Conservation (phyloP, 257 asterid species). For the Lantana camara region DNA sequence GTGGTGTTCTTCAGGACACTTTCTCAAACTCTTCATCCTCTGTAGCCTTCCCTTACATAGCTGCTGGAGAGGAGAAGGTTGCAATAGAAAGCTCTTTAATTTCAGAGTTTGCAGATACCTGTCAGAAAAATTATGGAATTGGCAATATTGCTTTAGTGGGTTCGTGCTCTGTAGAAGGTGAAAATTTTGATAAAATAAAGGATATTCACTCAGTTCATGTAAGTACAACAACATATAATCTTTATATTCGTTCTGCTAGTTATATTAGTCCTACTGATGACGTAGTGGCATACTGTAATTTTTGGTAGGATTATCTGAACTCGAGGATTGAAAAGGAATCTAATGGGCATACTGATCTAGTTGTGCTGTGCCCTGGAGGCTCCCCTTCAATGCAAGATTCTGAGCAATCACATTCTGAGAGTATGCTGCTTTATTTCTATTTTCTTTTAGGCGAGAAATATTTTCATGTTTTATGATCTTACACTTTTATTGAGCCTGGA, state of each 20-base stretch:
- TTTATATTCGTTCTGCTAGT: not conserved
- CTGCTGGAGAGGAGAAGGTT: conserved; percentile 59
- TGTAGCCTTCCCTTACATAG: conserved; percentile 79
- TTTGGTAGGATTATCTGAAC: conserved; percentile 66
- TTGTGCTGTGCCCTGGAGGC: conserved; percentile 71
- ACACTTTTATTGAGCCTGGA: conserved; percentile 17
- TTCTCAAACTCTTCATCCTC: conserved; percentile 77
- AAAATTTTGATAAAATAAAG: conserved; percentile 54
- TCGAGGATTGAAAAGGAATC: conserved; percentile 56
- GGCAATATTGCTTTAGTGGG: conserved; percentile 62
- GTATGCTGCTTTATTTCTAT: conserved; percentile 35
- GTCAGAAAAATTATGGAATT: conserved; percentile 57
- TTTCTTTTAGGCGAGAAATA: conserved; percentile 5
- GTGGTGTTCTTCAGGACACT: conserved; percentile 55
- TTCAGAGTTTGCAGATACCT: conserved; percentile 69
- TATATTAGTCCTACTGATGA: conserved; percentile 19
- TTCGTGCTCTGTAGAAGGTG: conserved; percentile 74
- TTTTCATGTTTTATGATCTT: conserved; percentile 12
- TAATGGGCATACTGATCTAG: conserved; percentile 56
- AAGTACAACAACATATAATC: conserved; percentile 30
- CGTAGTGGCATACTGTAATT: conserved; percentile 17
- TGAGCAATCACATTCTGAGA: conserved; percentile 60
- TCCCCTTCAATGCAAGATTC: conserved; percentile 37
- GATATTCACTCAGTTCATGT: conserved; percentile 71
- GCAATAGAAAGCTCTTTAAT: conserved; percentile 71